Percentiles rank a stretch among this genome's conserved stretches.
These are phyloP conservation scores for Coelastrella sp. DNA, from an alignment of 139 green algal species.

Conservation along the genomic window DNA sequence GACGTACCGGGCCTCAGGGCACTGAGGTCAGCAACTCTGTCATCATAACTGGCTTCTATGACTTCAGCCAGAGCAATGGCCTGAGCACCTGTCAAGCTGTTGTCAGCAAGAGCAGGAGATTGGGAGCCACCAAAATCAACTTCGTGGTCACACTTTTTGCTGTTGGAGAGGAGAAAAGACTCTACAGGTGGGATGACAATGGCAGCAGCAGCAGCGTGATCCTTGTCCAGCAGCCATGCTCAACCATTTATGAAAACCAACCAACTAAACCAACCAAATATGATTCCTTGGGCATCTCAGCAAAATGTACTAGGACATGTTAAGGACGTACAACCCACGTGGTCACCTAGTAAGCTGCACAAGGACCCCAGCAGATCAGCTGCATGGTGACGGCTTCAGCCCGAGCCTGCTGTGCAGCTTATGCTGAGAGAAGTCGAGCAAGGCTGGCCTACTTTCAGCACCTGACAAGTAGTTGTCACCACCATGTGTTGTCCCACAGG, in stretches of 20 bases:
- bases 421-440: too few species aligned
- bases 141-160: conserved; percentile 28
- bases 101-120: conserved; percentile 1
- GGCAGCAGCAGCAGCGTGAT: neutral
- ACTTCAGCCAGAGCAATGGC: neutral
- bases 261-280: too few species aligned
- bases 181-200: neutral
- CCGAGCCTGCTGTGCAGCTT: too few species aligned
- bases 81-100: neutral
- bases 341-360: too few species aligned
- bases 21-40: conserved; percentile 15
- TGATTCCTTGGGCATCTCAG: too few species aligned
- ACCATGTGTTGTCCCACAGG: neutral
- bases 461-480: neutral
- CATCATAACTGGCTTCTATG: conserved; percentile 10
- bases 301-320: too few species aligned
- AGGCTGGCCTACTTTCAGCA: neutral
- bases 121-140: conserved; percentile 33
- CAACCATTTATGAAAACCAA: neutral
- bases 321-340: too few species aligned
- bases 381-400: too few species aligned
- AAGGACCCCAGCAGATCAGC: too few species aligned
- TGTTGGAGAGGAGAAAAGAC: neutral
- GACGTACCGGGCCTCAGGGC: neutral
- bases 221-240: neutral